Evolutionary conservation across 179 eudicot genomes (phyloP), one percentile per base, ranked within the genome.

Genomic region (Sideroxylon spinosum): DNA sequence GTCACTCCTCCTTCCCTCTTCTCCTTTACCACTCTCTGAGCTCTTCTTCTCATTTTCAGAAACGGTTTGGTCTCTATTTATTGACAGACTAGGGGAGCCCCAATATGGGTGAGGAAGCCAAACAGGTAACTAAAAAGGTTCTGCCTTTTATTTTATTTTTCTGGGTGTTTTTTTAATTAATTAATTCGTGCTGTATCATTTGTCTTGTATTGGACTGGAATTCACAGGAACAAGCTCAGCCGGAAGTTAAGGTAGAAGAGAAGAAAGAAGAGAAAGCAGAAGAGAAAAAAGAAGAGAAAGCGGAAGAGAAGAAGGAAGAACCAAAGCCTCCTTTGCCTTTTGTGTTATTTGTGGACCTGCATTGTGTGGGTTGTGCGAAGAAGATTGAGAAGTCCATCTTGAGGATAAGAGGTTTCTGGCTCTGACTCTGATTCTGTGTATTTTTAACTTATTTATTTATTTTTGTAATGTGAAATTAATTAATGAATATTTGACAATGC

Each of bases 281-380:
- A 63, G 81, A 81, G 53, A 83, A 82, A 68, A 81, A 87, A 76
- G 90, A 82, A 59, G 86, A 86, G 46, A 71, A 81, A 32, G 73
- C 20, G 62, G 90, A 86, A 32, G 85, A 87, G 25, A 79, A 79
- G 70, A 48, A 80, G 20, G 87, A 84, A 60, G 84, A 84, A 16
- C 87, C 89, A 12, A 83, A 83, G 74, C 90, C 89, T 37, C 94
- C 90, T 1, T 46, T 86, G 0, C 98, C 98, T 23, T 78, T 89
- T 71, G 93, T 95, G n/a, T 83, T 95, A 76, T 87, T 71, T 73
- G 88, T 95, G 28, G 98, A 95, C 81, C 82, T 95, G 84, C 99
- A 95, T 88, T 95, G 99, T 82, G 89, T 86, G 76, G 99, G 99
- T 10, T 95, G 99, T 88, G 98, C 97, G 0, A 95, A 88, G 88